Evolutionary conservation across 176 grass and related monocot genomes (phyloP).

Genomic region (Otatea glauca): DNA sequence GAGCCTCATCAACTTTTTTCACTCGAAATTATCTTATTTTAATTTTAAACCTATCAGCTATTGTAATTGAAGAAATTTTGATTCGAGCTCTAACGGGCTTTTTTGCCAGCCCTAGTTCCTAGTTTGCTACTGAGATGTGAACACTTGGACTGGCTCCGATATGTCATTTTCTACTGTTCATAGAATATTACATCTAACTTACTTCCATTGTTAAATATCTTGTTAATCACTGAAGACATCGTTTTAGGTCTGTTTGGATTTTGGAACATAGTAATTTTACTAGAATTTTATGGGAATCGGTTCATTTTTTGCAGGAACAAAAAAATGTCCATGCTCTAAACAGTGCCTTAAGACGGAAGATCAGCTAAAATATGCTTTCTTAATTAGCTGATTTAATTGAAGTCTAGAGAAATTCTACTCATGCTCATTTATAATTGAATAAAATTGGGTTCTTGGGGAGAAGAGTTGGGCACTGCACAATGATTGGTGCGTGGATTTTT

Average conservation of each 20-base stretch:
- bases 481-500: conserved; percentile 57
- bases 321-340: too few species aligned
- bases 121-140: too few species aligned
- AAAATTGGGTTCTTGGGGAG: conserved; percentile 28
- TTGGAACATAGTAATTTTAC: too few species aligned
- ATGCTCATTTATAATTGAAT: conserved; percentile 23
- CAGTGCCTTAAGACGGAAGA: neutral
- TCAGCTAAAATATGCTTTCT: neutral
- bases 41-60: too few species aligned
- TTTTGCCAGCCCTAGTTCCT: too few species aligned
- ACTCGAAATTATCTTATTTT: too few species aligned
- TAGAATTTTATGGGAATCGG: too few species aligned
- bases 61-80: too few species aligned
- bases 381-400: neutral
- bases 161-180: conserved; percentile 43
- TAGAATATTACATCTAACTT: conserved; percentile 35
- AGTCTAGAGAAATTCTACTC: neutral
- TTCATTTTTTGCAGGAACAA: too few species aligned
- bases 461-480: conserved; percentile 30
- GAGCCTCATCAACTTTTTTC: too few species aligned
- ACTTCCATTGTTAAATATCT: neutral
- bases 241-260: neutral
- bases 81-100: too few species aligned
- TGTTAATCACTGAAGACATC: neutral
- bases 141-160: too few species aligned